Conservation (phyloP, 1,284 basidiomycete genomes). For the Flammula alnicola region DNA sequence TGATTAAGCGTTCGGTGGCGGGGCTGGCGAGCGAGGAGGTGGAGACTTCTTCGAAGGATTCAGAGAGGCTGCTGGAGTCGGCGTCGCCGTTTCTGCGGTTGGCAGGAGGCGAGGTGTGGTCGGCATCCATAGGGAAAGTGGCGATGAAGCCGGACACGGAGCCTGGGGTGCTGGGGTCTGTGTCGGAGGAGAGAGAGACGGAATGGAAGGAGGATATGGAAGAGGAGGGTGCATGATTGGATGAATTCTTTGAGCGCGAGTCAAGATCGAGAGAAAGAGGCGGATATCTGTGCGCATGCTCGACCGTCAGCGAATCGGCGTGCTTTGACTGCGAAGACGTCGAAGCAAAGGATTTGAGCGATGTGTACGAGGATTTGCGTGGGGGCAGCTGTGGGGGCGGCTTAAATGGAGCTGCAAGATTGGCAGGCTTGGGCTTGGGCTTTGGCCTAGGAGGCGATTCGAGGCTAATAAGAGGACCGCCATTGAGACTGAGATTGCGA, state of each 20-base stretch:
- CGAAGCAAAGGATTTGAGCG: conserved; percentile 50
- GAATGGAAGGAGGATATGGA: conserved; percentile 83
- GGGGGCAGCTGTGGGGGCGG: conserved; percentile 66
- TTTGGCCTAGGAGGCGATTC: conserved; percentile 47
- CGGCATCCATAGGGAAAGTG: conserved; percentile 52
- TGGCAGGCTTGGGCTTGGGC: conserved; percentile 28
- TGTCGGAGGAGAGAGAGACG: conserved; percentile 75
- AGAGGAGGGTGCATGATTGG: conserved; percentile 62
- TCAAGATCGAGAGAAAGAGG: conserved; percentile 44
- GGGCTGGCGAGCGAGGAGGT: conserved; percentile 49
- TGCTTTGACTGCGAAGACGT: conserved; percentile 36
- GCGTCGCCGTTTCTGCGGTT: conserved; percentile 39
- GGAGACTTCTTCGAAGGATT: conserved; percentile 74
- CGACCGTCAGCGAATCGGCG: conserved; percentile 52
- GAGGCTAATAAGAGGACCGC: conserved; percentile 58
- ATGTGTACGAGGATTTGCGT: conserved; percentile 59
- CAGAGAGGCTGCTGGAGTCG: conserved; percentile 63
- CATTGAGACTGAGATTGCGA: no score
- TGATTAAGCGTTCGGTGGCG: conserved; percentile 38
- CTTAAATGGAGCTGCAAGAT: conserved; percentile 21
- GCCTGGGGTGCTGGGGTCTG: conserved; percentile 48
- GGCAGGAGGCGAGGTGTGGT: conserved; percentile 26
- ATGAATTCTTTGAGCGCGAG: conserved; percentile 33
- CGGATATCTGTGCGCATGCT: conserved; percentile 57
- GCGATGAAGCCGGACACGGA: conserved; percentile 49